Conservation (phyloP, 208 protist species). For the Wallacemonas collosoma region DNA sequence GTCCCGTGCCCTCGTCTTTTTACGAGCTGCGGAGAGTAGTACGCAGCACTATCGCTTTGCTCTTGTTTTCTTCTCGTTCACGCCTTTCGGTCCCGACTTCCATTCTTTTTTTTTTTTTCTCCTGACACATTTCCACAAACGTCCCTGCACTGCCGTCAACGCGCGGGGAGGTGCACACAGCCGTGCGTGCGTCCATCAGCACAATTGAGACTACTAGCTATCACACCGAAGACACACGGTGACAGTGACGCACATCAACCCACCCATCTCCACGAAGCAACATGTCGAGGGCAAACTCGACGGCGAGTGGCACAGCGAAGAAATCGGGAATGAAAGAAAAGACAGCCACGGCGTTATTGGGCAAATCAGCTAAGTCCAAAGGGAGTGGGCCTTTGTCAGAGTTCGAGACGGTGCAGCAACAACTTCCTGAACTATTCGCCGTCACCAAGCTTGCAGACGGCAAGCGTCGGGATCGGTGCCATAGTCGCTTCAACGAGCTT, state of each 20-base stretch:
- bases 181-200: background rate
- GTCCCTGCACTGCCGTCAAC: too few relatives aligned
- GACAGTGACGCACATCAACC: background rate
- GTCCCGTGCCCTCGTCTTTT: too few relatives aligned
- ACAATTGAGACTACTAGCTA: background rate
- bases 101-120: conserved; percentile 16
- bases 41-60: too few relatives aligned
- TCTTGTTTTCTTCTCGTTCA: background rate
- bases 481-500: conserved; percentile 39
- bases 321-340: conserved; percentile 22
- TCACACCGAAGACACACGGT: conserved; percentile 1
- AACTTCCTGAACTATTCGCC: conserved; percentile 8
- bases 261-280: background rate
- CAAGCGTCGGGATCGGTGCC: conserved; percentile 19
- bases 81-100: background rate
- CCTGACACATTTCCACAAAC: too few relatives aligned
- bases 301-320: background rate
- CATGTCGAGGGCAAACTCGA: too few relatives aligned
- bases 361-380: background rate
- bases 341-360: background rate
- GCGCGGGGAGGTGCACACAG: background rate
- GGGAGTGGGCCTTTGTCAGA: background rate
- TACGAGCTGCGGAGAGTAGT: too few relatives aligned
- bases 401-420: conserved; percentile 5
- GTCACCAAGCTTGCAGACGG: conserved; percentile 7